Base-by-base conservation (phyloP, 1,139 yeast species). In the Geotrichum siamense region DNA sequence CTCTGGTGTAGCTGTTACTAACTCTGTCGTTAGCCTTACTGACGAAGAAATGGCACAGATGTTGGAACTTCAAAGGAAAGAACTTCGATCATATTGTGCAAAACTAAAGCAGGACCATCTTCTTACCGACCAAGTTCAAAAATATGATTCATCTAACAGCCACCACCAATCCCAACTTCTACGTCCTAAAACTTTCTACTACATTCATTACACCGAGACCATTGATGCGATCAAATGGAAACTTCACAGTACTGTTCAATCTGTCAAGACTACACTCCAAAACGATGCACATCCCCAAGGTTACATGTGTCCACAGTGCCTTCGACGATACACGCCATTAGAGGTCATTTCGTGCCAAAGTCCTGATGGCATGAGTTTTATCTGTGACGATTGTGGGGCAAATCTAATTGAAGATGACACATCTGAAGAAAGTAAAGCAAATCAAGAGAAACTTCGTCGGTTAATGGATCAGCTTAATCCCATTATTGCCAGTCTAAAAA, bases 181-280 rank as follows among this genome's bases (percentile, higher is more conserved):
- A 75, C 84, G 17, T 73, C 47, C 38, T 15, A 43, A 89, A 58
- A 82, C 93, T 0, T 91, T 87, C 61, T 91, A 80, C 64, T 91
- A 76, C 60, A 80, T 91, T 47, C 96, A 86, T 58, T 79, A 77
- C 59, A 86, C 96, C 1, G 95, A 87, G 60, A 94, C 97, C 1
- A 84, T 93, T 38, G 98, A 91, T 65, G 79, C 96, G 13, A 79
- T 91, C 60, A 91, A 93, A 64, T 93, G 96, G 97, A 87, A 89
- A 60, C 85, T 91, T 50, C 96, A 91, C 60, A 76, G 84, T 36
- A 74, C 93, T 33, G 97, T 86, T 12, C 81, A 79, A 54, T 65
- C 72, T 47, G 71, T 89, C 48, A 85, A 85, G 60, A 85, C 82
- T 52, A 94, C 87, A 58, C 75, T 91, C 69, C 80, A 78, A 34